A percentile compares a stretch with the other conserved stretches of the same genome.
Evolutionary conservation across 345 rosid genomes (phyloP).

Genomic region (Eucalyptus cloeziana): DNA sequence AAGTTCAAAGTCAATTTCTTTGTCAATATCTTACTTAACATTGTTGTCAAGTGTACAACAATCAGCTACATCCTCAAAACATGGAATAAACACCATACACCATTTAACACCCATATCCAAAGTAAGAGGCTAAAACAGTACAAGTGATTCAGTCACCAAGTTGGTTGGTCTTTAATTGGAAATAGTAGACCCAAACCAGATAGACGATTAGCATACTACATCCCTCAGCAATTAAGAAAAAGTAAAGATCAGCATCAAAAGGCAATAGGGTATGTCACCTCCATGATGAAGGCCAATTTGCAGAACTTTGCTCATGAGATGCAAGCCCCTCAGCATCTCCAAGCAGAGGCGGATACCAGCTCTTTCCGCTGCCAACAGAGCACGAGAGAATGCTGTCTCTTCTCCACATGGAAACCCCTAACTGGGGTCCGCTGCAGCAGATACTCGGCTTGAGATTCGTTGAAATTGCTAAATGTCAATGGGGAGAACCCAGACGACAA

Average conservation of each 20-base stretch:
- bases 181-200: slow-evolving; percentile 21
- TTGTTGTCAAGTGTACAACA: slow-evolving; percentile 9
- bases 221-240: background rate
- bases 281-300: background rate
- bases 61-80: background rate
- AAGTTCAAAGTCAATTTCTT: background rate
- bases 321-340: slow-evolving; percentile 54
- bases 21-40: slow-evolving; percentile 3
- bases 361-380: slow-evolving; percentile 89
- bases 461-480: slow-evolving; percentile 55
- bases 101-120: background rate
- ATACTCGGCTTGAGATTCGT: slow-evolving; percentile 83
- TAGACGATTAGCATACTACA: slow-evolving; percentile 34
- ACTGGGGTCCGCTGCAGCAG: slow-evolving; percentile 52
- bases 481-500: slow-evolving; percentile 62
- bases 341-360: slow-evolving; percentile 72
- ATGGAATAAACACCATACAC: background rate
- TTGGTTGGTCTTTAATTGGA: background rate
- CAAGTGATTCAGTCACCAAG: slow-evolving; percentile 20
- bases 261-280: background rate
- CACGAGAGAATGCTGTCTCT: slow-evolving; percentile 61
- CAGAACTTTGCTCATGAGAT: background rate
- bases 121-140: slow-evolving; percentile 7
- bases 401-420: slow-evolving; percentile 81
- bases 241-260: background rate